phyloP scores from a whole-genome alignment of 2,329 filamentous ascomycete genomes.

The Xylaria sp. region DNA sequence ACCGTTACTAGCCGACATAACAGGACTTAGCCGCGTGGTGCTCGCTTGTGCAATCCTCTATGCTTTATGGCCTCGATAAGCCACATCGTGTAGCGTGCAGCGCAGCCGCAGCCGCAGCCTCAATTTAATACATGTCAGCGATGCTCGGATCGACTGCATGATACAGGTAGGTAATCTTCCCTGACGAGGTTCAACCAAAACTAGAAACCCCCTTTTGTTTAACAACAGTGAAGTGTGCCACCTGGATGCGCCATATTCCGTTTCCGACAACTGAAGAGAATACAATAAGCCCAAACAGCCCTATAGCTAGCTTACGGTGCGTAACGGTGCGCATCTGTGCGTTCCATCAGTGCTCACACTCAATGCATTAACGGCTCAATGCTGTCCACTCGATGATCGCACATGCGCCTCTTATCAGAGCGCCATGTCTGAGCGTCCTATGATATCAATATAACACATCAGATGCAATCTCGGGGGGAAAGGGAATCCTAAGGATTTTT shows the following conservation, averaged over 20 bases:
- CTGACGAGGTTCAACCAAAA: background rate
- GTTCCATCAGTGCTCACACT: background rate
- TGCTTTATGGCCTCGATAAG: background rate
- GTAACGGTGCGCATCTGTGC: background rate
- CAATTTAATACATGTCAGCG: constrained; percentile 2
- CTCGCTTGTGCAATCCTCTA: constrained; percentile 13
- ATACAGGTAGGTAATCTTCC: background rate
- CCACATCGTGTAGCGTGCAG: constrained; percentile 7
- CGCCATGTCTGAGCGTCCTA: background rate
- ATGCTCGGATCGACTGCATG: background rate
- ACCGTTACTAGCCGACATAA: constrained; percentile 17
- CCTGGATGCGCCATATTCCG: background rate
- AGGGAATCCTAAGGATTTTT: background rate
- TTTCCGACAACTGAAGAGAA: background rate
- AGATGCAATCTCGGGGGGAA: constrained; percentile 2
- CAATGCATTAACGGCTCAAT: background rate
- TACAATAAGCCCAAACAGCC: background rate
- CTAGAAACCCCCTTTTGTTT: background rate
- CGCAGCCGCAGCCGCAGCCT: background rate
- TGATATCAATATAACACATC: background rate
- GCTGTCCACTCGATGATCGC: background rate
- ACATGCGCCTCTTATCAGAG: background rate
- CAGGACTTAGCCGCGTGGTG: constrained; percentile 8
- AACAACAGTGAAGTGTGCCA: background rate
- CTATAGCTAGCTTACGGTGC: background rate